Conservation (phyloP, 805 yeast species). For the Lachancea sp. region DNA sequence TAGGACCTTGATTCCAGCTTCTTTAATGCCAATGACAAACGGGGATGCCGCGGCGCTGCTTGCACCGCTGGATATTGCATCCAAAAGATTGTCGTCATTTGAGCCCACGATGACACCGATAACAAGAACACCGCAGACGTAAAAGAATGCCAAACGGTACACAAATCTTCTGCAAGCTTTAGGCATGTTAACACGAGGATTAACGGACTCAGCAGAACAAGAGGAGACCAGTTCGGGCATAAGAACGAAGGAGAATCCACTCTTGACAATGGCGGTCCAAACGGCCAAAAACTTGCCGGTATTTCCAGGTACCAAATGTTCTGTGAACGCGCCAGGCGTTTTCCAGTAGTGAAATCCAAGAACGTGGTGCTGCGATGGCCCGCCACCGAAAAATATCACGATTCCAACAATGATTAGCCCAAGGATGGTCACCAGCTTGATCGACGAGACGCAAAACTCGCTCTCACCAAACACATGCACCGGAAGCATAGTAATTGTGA, state of each 20-base stretch:
- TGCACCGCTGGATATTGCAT: conserved; percentile 31
- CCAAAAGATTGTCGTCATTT: conserved; percentile 37
- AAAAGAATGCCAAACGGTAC: conserved; percentile 48
- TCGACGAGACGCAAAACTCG: conserved; percentile 60
- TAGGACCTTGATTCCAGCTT: conserved; percentile 43
- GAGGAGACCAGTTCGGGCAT: conserved; percentile 47
- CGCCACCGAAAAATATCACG: conserved; percentile 61
- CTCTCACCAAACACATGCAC: conserved; percentile 38
- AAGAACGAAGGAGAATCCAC: conserved; percentile 46
- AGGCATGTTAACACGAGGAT: conserved; percentile 45
- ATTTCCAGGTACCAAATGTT: conserved; percentile 30
- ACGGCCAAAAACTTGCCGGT: conserved; percentile 47
- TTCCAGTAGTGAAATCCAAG: conserved; percentile 62
- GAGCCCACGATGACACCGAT: conserved; percentile 55
- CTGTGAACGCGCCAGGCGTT: conserved; percentile 42
- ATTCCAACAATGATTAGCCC: conserved; percentile 54
- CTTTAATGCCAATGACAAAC: conserved; percentile 43
- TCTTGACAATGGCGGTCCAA: conserved; percentile 46
- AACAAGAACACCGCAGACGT: conserved; percentile 46
- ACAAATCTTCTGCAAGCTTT: conserved; percentile 49
- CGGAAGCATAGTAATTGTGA: conserved; percentile 13
- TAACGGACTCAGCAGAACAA: conserved; percentile 42
- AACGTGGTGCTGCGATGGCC: conserved; percentile 39
- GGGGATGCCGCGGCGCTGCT: conserved; percentile 42
- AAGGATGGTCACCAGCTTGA: conserved; percentile 58